These are phyloP conservation scores for Vigna trinervia DNA, from an alignment of 306 rosid genomes.

Conservation along the genomic window DNA sequence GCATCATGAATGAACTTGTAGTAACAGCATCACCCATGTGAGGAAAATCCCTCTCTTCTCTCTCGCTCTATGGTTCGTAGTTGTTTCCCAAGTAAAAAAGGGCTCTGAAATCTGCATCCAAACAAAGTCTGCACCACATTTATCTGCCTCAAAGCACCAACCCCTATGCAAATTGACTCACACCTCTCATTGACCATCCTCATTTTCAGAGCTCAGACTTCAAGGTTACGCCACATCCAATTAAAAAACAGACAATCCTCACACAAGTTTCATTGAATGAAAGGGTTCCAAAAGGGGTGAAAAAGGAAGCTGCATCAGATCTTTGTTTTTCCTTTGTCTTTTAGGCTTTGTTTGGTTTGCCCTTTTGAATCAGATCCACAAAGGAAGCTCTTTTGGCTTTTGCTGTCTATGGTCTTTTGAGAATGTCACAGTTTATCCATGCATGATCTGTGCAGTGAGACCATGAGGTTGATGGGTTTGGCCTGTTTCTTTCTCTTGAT, in stretches of 20 bases:
- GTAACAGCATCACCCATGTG: conserved; percentile 32
- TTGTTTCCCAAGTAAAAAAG: conserved; percentile 52
- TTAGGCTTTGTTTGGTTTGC: conserved; percentile 22
- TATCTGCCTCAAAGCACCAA: conserved; percentile 47
- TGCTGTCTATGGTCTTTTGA: conserved; percentile 42
- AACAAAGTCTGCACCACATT: not conserved
- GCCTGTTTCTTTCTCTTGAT: conserved; percentile 46
- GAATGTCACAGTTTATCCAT: not conserved
- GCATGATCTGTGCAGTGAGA: conserved; percentile 7
- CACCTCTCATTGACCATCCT: conserved; percentile 44
- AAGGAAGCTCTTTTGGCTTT: not conserved
- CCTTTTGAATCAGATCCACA: conserved; percentile 45
- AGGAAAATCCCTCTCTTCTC: conserved; percentile 3
- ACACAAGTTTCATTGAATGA: not conserved
- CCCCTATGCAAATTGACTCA: conserved; percentile 56
- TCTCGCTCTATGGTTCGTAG: conserved; percentile 30
- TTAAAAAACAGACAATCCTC: not conserved
- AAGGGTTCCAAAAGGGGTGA: not conserved
- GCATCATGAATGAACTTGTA: not conserved
- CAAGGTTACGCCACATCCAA: conserved; percentile 21
- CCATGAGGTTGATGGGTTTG: conserved; percentile 38
- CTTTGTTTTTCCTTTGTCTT: conserved; percentile 28
- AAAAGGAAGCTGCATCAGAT: conserved; percentile 23
- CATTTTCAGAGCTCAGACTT: conserved; percentile 56
- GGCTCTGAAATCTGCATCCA: conserved; percentile 45